Base-by-base conservation (phyloP, 1,284 basidiomycete genomes). In the Athelia psychrophila region DNA sequence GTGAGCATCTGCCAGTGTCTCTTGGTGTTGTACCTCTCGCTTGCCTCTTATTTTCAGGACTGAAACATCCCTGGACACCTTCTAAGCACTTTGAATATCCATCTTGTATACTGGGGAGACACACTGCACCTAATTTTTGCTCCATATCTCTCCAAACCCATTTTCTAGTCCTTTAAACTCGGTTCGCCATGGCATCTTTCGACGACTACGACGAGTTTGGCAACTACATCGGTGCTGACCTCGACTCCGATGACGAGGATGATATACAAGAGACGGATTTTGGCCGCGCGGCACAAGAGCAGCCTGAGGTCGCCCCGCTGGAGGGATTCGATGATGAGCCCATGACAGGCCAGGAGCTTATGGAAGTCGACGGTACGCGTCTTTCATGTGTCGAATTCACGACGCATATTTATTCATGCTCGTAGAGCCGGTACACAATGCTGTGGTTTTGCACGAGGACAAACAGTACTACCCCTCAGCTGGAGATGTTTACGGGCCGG, bases 391-490 rank as follows among this genome's bases (percentile, higher is more conserved):
- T 42, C n/a, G 30, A 51, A 40, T 25, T 42, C 24, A 22, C 33
- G 47, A 49, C n/a, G 36, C 35, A 24, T 52, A 16, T 44, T 51
- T 42, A 42, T 18, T 8, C 6, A 22, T 22, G 20, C n/a, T 9
- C n/a, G 5, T 57, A 88, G 88, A 86, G 64, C 85, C 87, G 45
- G 68, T 79, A 36, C 87, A 91, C 57, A 94, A 92, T 60, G 93
- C 95, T 48, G 91, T 98, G 25, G 72, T 98, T 45, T 76, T 98
- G 51, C 96, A 99, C 64, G 97, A 99, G 68, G 92, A 99, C 75
- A 99, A 99, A 72, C 91, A 95, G 69, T 99, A 99, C 74, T 99
- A 99, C 66, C 93, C 94, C 8, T 89, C 89, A 12, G 97, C 97
- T 0, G 78, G 80, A 51, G 93, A 98, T 47, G 86, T 96, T 1